These are phyloP conservation scores for Entophlyctis helioformis DNA, from an alignment of 192 early-diverging fungal genomes.

Conservation along the genomic window DNA sequence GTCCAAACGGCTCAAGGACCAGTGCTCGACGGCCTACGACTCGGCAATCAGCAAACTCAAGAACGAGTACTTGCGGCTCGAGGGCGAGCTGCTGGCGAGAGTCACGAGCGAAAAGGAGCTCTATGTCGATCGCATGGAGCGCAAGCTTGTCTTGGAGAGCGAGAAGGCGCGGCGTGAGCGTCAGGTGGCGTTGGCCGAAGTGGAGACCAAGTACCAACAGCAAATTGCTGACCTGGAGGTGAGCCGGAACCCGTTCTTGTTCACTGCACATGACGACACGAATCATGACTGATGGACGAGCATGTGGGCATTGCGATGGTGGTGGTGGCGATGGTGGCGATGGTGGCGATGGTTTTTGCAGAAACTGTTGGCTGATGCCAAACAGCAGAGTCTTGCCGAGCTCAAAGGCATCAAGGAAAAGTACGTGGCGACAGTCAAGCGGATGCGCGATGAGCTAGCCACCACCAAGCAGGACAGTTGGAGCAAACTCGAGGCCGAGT, in stretches of 20 bases:
- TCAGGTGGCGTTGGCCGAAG: neutral
- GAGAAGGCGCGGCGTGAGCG: neutral
- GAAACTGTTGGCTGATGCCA: neutral
- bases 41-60: conserved; percentile 17
- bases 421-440: conserved; percentile 20
- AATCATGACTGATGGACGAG: neutral
- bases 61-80: conserved; percentile 12
- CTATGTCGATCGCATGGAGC: neutral
- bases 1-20: neutral
- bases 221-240: neutral
- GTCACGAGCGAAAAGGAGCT: neutral
- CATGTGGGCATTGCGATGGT: neutral
- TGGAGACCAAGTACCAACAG: neutral
- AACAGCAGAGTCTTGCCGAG: neutral
- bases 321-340: neutral
- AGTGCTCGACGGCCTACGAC: conserved; percentile 22
- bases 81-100: conserved; percentile 2
- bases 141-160: neutral
- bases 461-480: conserved; percentile 8
- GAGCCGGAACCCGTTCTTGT: neutral
- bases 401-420: conserved; percentile 15
- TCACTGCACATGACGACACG: neutral
- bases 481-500: conserved; percentile 22
- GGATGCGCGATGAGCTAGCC: conserved; percentile 28
- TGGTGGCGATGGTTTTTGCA: neutral